These are phyloP conservation scores for Didymella exigua DNA, from an alignment of 2,329 filamentous ascomycete genomes.

Conservation along the genomic window DNA sequence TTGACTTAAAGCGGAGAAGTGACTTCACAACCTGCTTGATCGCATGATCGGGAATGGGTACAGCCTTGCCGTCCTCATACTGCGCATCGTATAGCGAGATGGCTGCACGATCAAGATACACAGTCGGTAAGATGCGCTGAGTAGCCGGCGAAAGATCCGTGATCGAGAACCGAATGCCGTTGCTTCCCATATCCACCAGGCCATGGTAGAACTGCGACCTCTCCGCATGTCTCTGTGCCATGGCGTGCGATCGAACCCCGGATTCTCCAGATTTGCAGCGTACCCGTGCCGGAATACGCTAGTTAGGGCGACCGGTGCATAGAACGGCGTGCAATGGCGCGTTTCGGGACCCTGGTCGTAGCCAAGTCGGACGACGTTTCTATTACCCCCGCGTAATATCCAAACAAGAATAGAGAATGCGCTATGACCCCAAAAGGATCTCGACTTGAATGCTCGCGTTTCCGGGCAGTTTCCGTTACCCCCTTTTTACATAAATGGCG, in stretches of 20 bases:
- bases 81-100: conserved; percentile 89
- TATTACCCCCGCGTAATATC: conserved; percentile 29
- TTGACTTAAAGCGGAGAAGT: conserved; percentile 71
- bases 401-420: conserved; percentile 23
- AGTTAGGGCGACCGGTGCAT: conserved; percentile 19
- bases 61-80: conserved; percentile 51
- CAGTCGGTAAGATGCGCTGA: conserved; percentile 73
- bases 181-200: conserved; percentile 59
- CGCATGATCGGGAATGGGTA: conserved; percentile 63
- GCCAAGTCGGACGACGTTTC: conserved; percentile 23
- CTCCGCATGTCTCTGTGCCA: conserved; percentile 18
- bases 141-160: conserved; percentile 75
- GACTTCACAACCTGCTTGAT: conserved; percentile 70
- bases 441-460: conserved; percentile 18
- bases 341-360: conserved; percentile 21
- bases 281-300: conserved; percentile 20
- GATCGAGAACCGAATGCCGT: conserved; percentile 92
- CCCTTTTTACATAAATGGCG: conserved; percentile 36
- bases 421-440: conserved; percentile 24
- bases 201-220: conserved; percentile 37
- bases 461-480: conserved; percentile 36
- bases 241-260: conserved; percentile 13
- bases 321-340: conserved; percentile 31
- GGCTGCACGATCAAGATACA: conserved; percentile 77
- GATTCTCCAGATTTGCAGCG: conserved; percentile 23